phyloP scores from a whole-genome alignment of 2,329 filamentous ascomycete species.

The Fusarium marasasianum region DNA sequence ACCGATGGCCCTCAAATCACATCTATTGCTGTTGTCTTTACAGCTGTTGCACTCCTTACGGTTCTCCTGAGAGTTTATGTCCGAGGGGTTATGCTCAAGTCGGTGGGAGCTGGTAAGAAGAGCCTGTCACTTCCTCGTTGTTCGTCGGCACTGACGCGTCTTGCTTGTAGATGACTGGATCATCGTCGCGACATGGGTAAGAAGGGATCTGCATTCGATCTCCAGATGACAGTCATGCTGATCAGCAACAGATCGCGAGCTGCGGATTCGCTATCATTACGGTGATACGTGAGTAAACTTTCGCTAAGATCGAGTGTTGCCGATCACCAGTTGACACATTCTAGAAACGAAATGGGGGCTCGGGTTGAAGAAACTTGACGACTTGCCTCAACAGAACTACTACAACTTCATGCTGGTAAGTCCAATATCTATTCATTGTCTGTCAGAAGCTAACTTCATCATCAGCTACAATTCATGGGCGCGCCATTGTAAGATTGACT shows the following conservation, averaged over 20 bases:
- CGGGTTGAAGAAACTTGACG: conserved; percentile 47
- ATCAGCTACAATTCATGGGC: conserved; percentile 51
- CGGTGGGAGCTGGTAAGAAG: conserved; percentile 23
- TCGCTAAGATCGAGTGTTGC: not conserved
- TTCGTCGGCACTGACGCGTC: not conserved
- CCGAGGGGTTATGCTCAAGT: conserved; percentile 20
- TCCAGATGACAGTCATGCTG: not conserved
- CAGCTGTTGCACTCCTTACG: conserved; percentile 1
- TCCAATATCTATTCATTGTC: rapidly evolving
- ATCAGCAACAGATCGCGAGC: conserved; percentile 38
- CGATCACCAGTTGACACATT: not conserved
- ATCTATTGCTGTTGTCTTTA: conserved; percentile 11
- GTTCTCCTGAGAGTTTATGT: conserved; percentile 21
- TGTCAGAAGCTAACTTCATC: not conserved
- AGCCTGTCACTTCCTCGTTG: not conserved
- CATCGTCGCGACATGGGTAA: conserved; percentile 31
- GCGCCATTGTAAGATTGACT: conserved; percentile 52
- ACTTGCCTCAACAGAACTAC: conserved; percentile 51
- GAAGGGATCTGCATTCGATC: not conserved
- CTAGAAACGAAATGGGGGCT: conserved; percentile 57
- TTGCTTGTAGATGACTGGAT: conserved; percentile 28
- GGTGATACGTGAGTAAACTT: conserved; percentile 46
- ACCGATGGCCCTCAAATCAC: conserved; percentile 26
- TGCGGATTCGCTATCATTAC: conserved; percentile 50
- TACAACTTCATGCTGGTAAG: conserved; percentile 44